Evolutionary conservation across 345 rosid genomes (phyloP), one percentile per base, ranked within the genome.

Genomic region (Populus tremula): DNA sequence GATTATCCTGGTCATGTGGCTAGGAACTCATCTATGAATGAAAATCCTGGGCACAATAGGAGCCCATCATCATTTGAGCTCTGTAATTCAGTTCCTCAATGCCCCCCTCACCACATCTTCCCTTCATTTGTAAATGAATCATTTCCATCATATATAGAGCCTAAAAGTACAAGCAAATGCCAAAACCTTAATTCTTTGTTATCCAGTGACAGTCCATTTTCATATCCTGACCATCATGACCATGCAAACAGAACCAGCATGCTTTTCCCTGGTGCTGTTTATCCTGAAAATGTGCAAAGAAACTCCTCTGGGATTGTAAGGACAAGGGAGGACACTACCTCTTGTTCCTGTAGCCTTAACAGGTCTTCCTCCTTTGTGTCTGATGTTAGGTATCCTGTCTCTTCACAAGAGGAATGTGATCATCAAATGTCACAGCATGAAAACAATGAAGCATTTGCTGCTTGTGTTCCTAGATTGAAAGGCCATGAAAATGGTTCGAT

Each of bases 351-450:
- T 27, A 72, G 72, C 66, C 78, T 45, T 14, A 78, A 62, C 71
- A 76, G 76, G 67, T 61, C 35, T 77, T 86, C 83, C 79, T 84
- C 85, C 47, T 82, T 77, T 83, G 70, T 72, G 74, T 67, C 61
- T 65, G 80, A 72, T 31, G 31, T 8, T 74, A 64, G 77, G 23
- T 38, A 14, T 82, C 35, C 27, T 64, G 61, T 43, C 49, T 63
- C 81, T 71, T 70, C 47, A 65, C 75, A 70, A 80, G 77, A 70
- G 53, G 80, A 62, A 73, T 35, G 8, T 49, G 78, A 78, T 25
- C 66, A 29, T 66, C 61, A 70, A 36, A 67, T 54, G 50, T 78
- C 65, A 39, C 82, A 59, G 66, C 14, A 27, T 80, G 84, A 76
- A 82, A 76, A 17, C 6, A 62, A 53, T 77, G 76, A 41, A 45